Percentiles rank a stretch among this genome's conserved stretches.
These are phyloP conservation scores for Trametes cingulata DNA, from an alignment of 768 basidiomycete genomes.

Conservation along the genomic window DNA sequence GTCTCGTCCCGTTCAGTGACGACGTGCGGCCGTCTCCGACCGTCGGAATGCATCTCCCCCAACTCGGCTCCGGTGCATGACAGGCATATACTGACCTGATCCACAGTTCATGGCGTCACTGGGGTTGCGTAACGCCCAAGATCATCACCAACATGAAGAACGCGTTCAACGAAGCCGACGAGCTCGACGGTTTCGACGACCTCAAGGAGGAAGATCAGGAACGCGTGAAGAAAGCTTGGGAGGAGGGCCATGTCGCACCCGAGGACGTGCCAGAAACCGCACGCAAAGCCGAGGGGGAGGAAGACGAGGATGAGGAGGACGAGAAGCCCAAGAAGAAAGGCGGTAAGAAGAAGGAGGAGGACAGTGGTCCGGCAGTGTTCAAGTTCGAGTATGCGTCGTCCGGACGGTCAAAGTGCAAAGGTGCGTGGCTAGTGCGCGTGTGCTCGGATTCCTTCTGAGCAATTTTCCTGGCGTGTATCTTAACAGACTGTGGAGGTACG, in stretches of 20 bases:
- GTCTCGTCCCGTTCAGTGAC: no score
- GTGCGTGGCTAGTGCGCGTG: constrained; percentile 14
- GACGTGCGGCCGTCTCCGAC: no score
- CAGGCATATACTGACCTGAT: background rate
- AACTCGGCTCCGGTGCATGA: background rate
- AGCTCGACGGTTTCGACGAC: constrained; percentile 86
- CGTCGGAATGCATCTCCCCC: background rate
- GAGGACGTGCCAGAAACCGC: constrained; percentile 83
- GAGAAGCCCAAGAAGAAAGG: constrained; percentile 35
- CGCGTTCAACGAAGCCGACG: constrained; percentile 54
- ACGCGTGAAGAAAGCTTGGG: constrained; percentile 70
- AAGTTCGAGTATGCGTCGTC: constrained; percentile 35
- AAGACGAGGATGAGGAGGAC: constrained; percentile 41
- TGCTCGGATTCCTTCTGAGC: background rate
- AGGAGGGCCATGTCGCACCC: constrained; percentile 74
- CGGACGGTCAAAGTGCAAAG: constrained; percentile 37
- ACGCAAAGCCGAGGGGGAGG: constrained; percentile 52
- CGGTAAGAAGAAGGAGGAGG: constrained; percentile 28
- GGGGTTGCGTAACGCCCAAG: constrained; percentile 79
- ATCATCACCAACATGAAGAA: constrained; percentile 74
- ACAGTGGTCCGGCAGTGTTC: constrained; percentile 33
- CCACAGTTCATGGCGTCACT: constrained; percentile 82
- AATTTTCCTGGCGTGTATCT: background rate
- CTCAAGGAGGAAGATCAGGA: constrained; percentile 68
- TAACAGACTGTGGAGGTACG: constrained; percentile 23